These are phyloP conservation scores for Thoreauomyces humboldtii DNA, from an alignment of 192 early-diverging fungal species.

Conservation along the genomic window DNA sequence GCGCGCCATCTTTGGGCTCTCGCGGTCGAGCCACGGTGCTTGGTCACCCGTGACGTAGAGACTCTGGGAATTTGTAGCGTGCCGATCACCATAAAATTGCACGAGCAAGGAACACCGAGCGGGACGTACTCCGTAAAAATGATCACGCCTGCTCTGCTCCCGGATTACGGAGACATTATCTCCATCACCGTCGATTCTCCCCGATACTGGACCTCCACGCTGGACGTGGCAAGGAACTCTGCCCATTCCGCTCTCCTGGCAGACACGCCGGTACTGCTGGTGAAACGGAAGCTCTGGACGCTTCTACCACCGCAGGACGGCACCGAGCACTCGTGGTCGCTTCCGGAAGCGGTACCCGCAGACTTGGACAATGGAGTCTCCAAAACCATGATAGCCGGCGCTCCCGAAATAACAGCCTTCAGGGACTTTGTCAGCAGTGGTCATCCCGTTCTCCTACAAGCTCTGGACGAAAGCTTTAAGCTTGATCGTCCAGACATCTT, in stretches of 20 bases:
- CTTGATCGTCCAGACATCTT: slow-evolving; percentile 52
- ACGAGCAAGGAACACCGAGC: not conserved
- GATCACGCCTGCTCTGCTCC: slow-evolving; percentile 61
- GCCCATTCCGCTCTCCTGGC: slow-evolving; percentile 24
- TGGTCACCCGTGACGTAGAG: slow-evolving; percentile 67
- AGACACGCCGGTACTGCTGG: slow-evolving; percentile 7
- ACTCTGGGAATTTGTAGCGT: slow-evolving; percentile 51
- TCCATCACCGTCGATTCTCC: slow-evolving; percentile 53
- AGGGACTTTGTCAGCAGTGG: slow-evolving; percentile 13
- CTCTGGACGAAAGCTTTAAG: slow-evolving; percentile 52
- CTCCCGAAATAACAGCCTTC: slow-evolving; percentile 21
- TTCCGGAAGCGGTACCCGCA: not conserved
- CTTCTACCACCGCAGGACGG: not conserved
- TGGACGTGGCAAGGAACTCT: slow-evolving; percentile 39
- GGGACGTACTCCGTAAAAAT: slow-evolving; percentile 24
- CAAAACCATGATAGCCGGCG: slow-evolving; percentile 14
- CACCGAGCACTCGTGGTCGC: not conserved
- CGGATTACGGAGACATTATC: slow-evolving; percentile 48
- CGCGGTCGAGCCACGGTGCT: slow-evolving; percentile 65
- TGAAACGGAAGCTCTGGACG: slow-evolving; percentile 29
- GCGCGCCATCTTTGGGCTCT: slow-evolving; percentile 79
- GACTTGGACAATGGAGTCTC: not conserved
- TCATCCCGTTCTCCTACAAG: slow-evolving; percentile 26
- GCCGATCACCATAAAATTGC: slow-evolving; percentile 44
- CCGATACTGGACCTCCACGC: slow-evolving; percentile 52